Conservation (phyloP, 2,329 filamentous ascomycete species). For the Setomelanomma holmii region DNA sequence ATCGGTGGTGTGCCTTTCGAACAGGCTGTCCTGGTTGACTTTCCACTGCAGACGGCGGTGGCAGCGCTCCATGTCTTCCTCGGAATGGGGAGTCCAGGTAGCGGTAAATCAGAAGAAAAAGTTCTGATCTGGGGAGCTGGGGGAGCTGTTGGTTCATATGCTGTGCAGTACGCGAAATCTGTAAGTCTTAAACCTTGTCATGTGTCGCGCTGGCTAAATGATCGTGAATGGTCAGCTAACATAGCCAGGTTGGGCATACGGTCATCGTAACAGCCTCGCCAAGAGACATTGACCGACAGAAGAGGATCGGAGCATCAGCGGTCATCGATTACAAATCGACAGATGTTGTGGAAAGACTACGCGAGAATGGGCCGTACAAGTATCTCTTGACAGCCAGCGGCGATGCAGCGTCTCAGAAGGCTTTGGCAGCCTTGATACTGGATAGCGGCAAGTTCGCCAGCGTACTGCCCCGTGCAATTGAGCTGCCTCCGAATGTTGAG, state of each 20-base stretch:
- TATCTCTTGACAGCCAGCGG: slow-evolving; percentile 37
- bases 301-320: slow-evolving; percentile 28
- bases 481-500: slow-evolving; percentile 31
- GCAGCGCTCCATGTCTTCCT: slow-evolving; percentile 36
- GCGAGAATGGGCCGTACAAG: slow-evolving; percentile 30
- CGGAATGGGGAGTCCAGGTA: slow-evolving; percentile 29
- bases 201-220: not conserved
- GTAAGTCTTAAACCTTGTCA: slow-evolving; percentile 14
- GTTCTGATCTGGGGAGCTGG: slow-evolving; percentile 38
- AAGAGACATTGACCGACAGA: slow-evolving; percentile 30
- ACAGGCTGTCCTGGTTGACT: slow-evolving; percentile 33
- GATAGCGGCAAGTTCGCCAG: slow-evolving; percentile 30
- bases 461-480: slow-evolving; percentile 26
- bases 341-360: slow-evolving; percentile 29
- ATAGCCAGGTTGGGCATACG: slow-evolving; percentile 33
- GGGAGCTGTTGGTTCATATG: slow-evolving; percentile 36
- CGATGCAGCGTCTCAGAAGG: slow-evolving; percentile 32
- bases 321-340: slow-evolving; percentile 36
- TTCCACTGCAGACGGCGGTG: slow-evolving; percentile 37
- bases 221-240: slow-evolving; percentile 8
- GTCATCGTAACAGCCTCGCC: slow-evolving; percentile 34
- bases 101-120: slow-evolving; percentile 26
- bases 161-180: slow-evolving; percentile 33
- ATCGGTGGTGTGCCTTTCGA: slow-evolving; percentile 35
- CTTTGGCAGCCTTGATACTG: slow-evolving; percentile 29